Conservation (phyloP, 1,284 basidiomycete species). For the Filobasidium uniguttulatum region DNA sequence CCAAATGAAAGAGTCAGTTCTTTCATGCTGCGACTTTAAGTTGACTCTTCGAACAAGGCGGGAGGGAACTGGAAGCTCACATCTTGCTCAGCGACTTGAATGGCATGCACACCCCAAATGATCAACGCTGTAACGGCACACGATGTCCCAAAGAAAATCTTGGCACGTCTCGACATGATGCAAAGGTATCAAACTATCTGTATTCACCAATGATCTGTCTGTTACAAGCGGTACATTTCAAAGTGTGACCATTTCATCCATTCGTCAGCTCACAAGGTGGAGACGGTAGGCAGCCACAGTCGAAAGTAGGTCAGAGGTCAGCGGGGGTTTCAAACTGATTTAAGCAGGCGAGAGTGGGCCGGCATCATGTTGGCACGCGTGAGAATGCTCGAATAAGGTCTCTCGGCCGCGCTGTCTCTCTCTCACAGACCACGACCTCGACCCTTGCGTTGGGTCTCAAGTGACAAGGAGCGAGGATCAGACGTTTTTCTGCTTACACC, state of each 20-base stretch:
- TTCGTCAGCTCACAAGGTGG: too few relatives aligned
- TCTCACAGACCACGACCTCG: too few relatives aligned
- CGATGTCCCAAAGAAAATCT: conserved; percentile 59
- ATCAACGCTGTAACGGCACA: conserved; percentile 53
- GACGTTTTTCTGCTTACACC: too few relatives aligned
- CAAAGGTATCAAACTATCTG: not conserved
- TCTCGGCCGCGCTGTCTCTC: not conserved
- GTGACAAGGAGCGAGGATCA: too few relatives aligned
- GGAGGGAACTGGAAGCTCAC: conserved; percentile 39
- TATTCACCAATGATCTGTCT: not conserved
- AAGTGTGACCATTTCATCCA: too few relatives aligned
- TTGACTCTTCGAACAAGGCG: conserved; percentile 16
- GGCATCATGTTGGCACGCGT: not conserved
- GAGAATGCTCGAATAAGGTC: not conserved
- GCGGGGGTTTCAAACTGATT: too few relatives aligned
- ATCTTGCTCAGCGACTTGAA: conserved; percentile 73
- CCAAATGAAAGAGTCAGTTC: too few relatives aligned
- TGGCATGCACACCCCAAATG: conserved; percentile 81
- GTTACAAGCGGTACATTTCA: too few relatives aligned
- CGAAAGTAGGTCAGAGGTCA: too few relatives aligned
- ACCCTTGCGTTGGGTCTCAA: too few relatives aligned
- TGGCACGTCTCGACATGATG: conserved; percentile 59
- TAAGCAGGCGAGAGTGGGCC: too few relatives aligned
- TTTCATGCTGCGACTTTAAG: not conserved
- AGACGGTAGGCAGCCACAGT: too few relatives aligned